Conservation (phyloP, 1,284 basidiomycete species). For the Marasmius fiardii region DNA sequence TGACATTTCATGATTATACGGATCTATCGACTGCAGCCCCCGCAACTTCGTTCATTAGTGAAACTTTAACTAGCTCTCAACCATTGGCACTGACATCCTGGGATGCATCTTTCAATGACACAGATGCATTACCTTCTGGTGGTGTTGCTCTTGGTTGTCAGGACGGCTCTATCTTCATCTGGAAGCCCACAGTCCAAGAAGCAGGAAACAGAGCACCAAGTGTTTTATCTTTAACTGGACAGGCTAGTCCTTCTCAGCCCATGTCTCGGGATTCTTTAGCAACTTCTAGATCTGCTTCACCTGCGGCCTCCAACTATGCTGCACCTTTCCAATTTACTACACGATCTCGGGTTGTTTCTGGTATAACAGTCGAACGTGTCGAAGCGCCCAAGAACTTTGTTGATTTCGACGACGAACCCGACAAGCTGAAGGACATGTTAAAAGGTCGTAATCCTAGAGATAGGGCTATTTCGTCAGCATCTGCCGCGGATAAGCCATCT, state of each 20-base stretch:
- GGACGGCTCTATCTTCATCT: conserved; percentile 6
- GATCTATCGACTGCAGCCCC: not conserved
- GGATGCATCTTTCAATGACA: not conserved
- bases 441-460: conserved; percentile 49
- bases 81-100: conserved; percentile 2
- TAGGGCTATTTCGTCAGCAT: conserved; percentile 23
- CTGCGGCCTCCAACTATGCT: conserved; percentile 20
- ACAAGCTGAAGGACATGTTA: conserved; percentile 67
- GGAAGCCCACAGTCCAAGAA: not conserved
- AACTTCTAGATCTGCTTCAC: conserved; percentile 35
- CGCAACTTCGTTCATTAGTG: not conserved
- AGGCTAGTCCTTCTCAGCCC: conserved; percentile 2
- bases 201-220: not conserved
- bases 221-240: not conserved
- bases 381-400: conserved; percentile 74
- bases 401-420: conserved; percentile 75
- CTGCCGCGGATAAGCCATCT: not conserved
- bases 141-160: conserved; percentile 4
- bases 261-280: conserved; percentile 13
- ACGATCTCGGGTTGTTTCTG: conserved; percentile 61
- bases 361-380: conserved; percentile 60
- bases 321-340: conserved; percentile 35
- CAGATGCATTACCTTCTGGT: not conserved
- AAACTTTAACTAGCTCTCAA: not conserved
- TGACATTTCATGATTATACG: conserved; percentile 6